phyloP scores from a whole-genome alignment of 2,329 filamentous ascomycete species.

The Blastomyces gilchristii region DNA sequence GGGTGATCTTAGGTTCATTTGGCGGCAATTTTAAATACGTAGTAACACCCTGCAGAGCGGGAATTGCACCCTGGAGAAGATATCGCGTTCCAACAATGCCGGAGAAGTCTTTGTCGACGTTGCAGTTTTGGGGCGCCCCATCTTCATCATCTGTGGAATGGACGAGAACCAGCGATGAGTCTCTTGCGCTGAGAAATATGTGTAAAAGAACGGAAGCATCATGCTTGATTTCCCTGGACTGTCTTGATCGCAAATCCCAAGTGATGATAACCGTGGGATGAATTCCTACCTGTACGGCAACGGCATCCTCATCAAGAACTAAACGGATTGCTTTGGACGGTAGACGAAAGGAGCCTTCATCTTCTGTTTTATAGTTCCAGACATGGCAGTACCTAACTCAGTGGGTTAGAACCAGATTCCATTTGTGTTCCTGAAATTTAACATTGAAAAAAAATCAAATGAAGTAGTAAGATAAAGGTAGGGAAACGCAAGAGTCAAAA shows the following conservation, averaged over 20 bases:
- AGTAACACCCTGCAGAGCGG: background rate
- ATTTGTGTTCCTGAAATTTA: background rate
- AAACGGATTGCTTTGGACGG: conserved; percentile 17
- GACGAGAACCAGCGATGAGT: background rate
- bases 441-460: background rate
- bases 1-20: background rate
- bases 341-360: conserved; percentile 21
- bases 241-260: conserved; percentile 19
- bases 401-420: background rate
- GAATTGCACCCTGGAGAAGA: background rate
- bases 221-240: conserved; percentile 7
- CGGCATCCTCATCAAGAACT: conserved; percentile 16
- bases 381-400: conserved; percentile 22
- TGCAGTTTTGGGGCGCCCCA: background rate
- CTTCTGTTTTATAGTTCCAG: conserved; percentile 21
- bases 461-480: background rate
- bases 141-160: background rate
- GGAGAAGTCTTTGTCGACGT: background rate
- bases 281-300: conserved; percentile 17
- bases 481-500: conserved; percentile 9
- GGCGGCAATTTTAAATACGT: background rate
- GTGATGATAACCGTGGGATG: conserved; percentile 5
- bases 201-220: conserved; percentile 1
- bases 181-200: conserved; percentile 4
- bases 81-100: background rate